Evolutionary conservation across 106 monocot genomes (phyloP), one percentile per base, ranked within the genome.

Genomic region (Dendrobium chrysotoxum): DNA sequence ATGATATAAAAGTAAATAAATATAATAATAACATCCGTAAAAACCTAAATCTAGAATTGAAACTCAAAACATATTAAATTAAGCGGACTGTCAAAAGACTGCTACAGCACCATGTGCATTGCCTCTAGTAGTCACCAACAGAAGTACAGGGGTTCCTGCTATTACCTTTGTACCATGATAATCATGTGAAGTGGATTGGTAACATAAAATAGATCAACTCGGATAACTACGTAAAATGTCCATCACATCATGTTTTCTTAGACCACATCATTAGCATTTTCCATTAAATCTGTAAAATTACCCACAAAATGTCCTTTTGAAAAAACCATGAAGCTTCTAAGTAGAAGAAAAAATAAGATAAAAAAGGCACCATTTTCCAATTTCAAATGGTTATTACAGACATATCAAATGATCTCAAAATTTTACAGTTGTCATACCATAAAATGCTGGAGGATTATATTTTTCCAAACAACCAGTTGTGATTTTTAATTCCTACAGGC

Each of bases 341-440:
- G 64, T 25, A 26, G 25, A 65, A 65, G 64, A 26, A 65, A 65
- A 26, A 7, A 26, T 13, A 23, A 65, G 11, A 65, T 23, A 28
- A 15, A 50, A 50, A 25, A 65, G 5, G 13, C 10, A 35, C 35
- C 35, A 35, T 35, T 35, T 35, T 35, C 26, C 64, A 7, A 26
- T 15, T 65, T 57, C 57, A 13, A 17, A 57, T 57, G 57, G n/a
- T 57, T 17, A 57, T 57, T 5, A 57, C 57, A 44, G 5, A 57
- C 57, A 57, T n/a, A 25, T 65, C 53, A 54, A 12, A 65, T 65
- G 25, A 65, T 65, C 64, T 65, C 64, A 65, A 65, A 65, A 65
- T 26, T 65, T 65, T 65, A n/a, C 64, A 28, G 26, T 65, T 65
- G 7, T 1, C 64, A 65, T 26, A 65, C 7, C 26, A 65, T 65